Percentiles rank a stretch among this genome's conserved stretches.
Conservation (phyloP, 257 asterid species). For the Petunia secreta region DNA sequence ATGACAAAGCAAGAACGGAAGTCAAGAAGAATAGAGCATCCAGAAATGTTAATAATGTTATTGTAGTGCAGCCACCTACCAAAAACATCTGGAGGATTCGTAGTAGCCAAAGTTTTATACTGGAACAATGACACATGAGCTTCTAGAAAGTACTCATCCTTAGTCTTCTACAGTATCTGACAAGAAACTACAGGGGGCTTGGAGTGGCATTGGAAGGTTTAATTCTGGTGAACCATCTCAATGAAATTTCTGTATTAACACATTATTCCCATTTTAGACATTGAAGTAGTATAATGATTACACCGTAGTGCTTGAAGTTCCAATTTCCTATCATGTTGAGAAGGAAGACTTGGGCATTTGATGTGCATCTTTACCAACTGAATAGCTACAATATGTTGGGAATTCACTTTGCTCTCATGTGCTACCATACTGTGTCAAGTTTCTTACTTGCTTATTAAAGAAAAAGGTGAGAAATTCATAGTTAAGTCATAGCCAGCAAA, state of each 20-base stretch:
- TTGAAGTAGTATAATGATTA: background rate
- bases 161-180: slow-evolving; percentile 56
- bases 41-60: slow-evolving; percentile 33
- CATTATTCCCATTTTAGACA: slow-evolving; percentile 13
- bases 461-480: background rate
- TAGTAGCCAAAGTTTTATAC: slow-evolving; percentile 33
- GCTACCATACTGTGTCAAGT: slow-evolving; percentile 10
- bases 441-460: background rate
- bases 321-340: background rate
- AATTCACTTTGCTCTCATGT: background rate
- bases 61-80: slow-evolving; percentile 29
- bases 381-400: slow-evolving; percentile 11
- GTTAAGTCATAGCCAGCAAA: background rate
- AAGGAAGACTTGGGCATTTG: background rate
- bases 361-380: background rate
- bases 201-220: slow-evolving; percentile 88
- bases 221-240: slow-evolving; percentile 40
- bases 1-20: slow-evolving; percentile 54
- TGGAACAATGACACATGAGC: slow-evolving; percentile 46
- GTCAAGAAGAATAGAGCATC: slow-evolving; percentile 49
- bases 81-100: slow-evolving; percentile 23
- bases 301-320: background rate
- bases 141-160: slow-evolving; percentile 69
- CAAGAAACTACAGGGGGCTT: slow-evolving; percentile 74
- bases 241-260: slow-evolving; percentile 9